These are phyloP conservation scores for Aspergillus nomiae DNA, from an alignment of 2,329 filamentous ascomycete genomes.

Conservation along the genomic window DNA sequence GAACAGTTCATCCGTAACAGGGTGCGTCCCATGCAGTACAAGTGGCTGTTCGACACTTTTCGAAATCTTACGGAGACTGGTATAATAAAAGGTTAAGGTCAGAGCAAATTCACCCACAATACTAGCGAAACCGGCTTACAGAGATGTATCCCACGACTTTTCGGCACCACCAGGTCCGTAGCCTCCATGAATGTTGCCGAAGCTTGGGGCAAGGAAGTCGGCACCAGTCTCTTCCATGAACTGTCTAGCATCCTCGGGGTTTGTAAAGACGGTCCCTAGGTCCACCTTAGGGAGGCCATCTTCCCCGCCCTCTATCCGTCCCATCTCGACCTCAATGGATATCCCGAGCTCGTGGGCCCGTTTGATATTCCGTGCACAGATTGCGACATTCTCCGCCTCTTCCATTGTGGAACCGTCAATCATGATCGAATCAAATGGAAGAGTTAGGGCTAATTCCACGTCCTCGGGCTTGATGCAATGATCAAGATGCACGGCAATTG, in stretches of 20 bases:
- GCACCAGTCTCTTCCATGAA: slow-evolving; percentile 66
- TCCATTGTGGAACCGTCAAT: slow-evolving; percentile 71
- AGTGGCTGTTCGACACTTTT: slow-evolving; percentile 6
- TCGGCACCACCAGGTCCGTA: slow-evolving; percentile 28
- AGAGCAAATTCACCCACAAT: no score
- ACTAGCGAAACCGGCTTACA: no score
- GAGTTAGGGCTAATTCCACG: slow-evolving; percentile 56
- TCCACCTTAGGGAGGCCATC: slow-evolving; percentile 69
- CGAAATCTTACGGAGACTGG: not conserved
- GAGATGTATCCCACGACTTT: slow-evolving; percentile 9
- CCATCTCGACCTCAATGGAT: slow-evolving; percentile 68
- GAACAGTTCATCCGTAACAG: slow-evolving; percentile 23
- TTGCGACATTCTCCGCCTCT: slow-evolving; percentile 64
- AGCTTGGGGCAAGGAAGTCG: slow-evolving; percentile 66
- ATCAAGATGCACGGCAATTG: slow-evolving; percentile 63
- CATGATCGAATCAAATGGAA: slow-evolving; percentile 69
- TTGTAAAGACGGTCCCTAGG: slow-evolving; percentile 62
- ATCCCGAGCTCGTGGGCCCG: slow-evolving; percentile 40
- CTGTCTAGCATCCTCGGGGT: slow-evolving; percentile 64
- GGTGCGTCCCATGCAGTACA: slow-evolving; percentile 26
- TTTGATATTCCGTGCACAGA: slow-evolving; percentile 59
- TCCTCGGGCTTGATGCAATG: slow-evolving; percentile 61
- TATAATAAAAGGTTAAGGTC: not conserved
- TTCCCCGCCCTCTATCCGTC: slow-evolving; percentile 68
- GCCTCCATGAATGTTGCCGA: slow-evolving; percentile 20